Evolutionary conservation across 2,329 filamentous ascomycete species (phyloP).

Genomic region (Cercospora berteroae): DNA sequence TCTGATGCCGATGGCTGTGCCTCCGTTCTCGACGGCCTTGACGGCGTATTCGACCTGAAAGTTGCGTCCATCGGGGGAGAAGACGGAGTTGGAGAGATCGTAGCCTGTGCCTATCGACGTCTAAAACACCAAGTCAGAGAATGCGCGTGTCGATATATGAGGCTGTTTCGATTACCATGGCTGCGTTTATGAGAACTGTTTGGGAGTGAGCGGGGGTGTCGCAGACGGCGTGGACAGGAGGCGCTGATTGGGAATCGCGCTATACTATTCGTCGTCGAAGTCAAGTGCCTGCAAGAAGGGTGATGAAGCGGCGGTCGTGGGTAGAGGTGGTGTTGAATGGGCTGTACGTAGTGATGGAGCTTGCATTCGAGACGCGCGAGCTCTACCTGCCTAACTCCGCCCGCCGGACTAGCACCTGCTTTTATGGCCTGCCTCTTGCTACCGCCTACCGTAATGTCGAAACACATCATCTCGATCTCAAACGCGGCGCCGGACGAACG

Average conservation of each 20-base stretch:
- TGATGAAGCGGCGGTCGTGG: not conserved
- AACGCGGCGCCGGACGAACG: not conserved
- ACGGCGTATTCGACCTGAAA: slow-evolving; percentile 98
- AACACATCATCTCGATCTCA: not conserved
- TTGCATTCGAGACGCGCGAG: slow-evolving; percentile 10
- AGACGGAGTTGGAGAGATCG: slow-evolving; percentile 99
- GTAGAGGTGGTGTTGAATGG: not conserved
- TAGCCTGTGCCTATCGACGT: slow-evolving; percentile 99
- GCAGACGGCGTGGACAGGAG: not conserved
- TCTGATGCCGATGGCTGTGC: slow-evolving; percentile 91
- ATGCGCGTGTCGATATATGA: slow-evolving; percentile 4
- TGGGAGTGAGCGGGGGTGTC: slow-evolving; percentile 3
- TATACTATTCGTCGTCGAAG: not conserved
- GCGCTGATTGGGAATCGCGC: not conserved
- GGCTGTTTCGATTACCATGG: slow-evolving; percentile 31
- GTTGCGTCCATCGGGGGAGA: slow-evolving; percentile 97
- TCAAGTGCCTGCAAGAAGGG: not conserved
- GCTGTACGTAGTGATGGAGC: slow-evolving; percentile 6
- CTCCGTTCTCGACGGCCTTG: slow-evolving; percentile 97
- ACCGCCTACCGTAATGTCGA: not conserved
- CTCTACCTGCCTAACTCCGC: slow-evolving; percentile 11
- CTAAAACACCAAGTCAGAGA: slow-evolving; percentile 48
- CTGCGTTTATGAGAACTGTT: slow-evolving; percentile 17
- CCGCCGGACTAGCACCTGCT: slow-evolving; percentile 1
- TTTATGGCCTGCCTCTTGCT: not conserved